Evolutionary conservation across 345 rosid genomes (phyloP).

Genomic region (Citrus medica): DNA sequence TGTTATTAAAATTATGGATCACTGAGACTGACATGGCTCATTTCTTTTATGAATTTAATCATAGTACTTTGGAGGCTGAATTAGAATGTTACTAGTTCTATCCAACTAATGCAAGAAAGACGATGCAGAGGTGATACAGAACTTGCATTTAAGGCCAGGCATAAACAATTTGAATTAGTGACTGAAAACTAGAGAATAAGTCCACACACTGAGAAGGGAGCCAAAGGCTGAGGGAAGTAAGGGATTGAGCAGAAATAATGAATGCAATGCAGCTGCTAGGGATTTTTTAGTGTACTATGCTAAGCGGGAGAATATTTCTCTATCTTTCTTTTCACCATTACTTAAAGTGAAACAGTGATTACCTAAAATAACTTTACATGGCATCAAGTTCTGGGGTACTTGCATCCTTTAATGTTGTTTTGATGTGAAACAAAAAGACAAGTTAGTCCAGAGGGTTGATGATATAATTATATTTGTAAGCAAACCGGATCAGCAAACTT

Average conservation of each 20-base stretch:
- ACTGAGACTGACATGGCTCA: not conserved
- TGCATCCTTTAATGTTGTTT: not conserved
- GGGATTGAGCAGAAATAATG: not conserved
- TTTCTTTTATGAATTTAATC: not conserved
- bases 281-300: not conserved
- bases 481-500: not conserved
- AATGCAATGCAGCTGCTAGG: not conserved
- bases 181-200: not conserved
- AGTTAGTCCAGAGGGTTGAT: not conserved
- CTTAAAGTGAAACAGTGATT: not conserved
- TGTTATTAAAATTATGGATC: not conserved
- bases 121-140: not conserved
- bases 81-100: not conserved
- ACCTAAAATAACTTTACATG: not conserved
- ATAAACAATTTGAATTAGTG: not conserved
- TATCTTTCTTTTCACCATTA: not conserved
- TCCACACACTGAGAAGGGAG: not conserved
- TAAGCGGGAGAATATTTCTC: not conserved
- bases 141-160: not conserved
- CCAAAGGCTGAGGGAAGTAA: not conserved
- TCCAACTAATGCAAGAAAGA: not conserved
- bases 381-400: not conserved
- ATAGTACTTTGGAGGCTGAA: not conserved
- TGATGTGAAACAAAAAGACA: not conserved
- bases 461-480: not conserved